Evolutionary conservation across 495 filamentous ascomycete genomes (phyloP).

Genomic region (Chaetomium fimeti): DNA sequence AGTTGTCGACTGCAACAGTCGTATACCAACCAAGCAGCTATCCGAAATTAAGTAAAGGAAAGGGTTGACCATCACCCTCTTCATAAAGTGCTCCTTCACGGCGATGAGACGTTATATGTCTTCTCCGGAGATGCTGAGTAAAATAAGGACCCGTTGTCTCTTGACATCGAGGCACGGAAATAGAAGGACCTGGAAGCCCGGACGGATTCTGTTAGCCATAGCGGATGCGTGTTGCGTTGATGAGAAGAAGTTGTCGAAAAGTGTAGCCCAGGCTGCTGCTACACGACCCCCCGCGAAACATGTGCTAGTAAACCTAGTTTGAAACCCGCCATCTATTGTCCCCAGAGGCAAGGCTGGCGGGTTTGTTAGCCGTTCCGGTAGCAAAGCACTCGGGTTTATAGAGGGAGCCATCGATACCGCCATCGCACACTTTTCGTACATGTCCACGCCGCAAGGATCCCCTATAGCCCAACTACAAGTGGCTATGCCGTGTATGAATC

Average conservation of each 20-base stretch:
- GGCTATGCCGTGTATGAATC: too few relatives aligned
- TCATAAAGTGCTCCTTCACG: not conserved
- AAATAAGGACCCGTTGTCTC: not conserved
- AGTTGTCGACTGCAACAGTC: not conserved
- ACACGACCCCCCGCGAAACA: not conserved
- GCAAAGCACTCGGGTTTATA: too few relatives aligned
- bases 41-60: not conserved
- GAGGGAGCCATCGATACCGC: not conserved
- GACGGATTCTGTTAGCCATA: not conserved
- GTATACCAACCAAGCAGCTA: not conserved
- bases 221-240: not conserved
- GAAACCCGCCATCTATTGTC: too few relatives aligned
- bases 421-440: not conserved
- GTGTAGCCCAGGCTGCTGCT: conserved; percentile 3
- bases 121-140: conserved; percentile 18
- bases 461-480: too few relatives aligned
- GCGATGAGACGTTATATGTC: conserved; percentile 3
- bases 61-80: not conserved
- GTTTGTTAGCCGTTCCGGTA: too few relatives aligned
- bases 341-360: too few relatives aligned
- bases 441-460: too few relatives aligned
- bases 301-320: too few relatives aligned
- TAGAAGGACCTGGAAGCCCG: conserved; percentile 9
- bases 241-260: not conserved
- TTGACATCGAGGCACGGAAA: not conserved